Evolutionary conservation across 257 asterid genomes (phyloP).

Genomic region (Capsicum baccatum): DNA sequence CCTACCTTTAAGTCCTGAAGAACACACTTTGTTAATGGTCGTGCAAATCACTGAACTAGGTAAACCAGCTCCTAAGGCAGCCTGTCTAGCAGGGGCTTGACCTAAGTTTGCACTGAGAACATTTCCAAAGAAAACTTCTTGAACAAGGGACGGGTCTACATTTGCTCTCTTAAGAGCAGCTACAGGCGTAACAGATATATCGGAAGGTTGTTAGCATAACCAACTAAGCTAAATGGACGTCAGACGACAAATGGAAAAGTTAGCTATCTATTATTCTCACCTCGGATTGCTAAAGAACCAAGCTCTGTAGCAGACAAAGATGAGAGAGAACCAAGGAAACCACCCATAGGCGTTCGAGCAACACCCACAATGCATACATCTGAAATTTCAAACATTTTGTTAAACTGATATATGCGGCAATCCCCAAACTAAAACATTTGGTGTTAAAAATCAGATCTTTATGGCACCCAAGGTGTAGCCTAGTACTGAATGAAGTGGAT

Average conservation of each 20-base stretch:
- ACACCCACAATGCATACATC: slow-evolving; percentile 97
- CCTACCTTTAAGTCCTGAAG: slow-evolving; percentile 96
- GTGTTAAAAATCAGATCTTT: background rate
- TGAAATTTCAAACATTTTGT: slow-evolving; percentile 35
- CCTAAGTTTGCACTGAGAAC: slow-evolving; percentile 98
- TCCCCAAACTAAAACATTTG: background rate
- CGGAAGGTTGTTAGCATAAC: background rate
- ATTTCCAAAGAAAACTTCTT: slow-evolving; percentile 95
- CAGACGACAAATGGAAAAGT: slow-evolving; percentile 13
- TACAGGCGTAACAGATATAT: slow-evolving; percentile 38
- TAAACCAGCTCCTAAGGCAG: slow-evolving; percentile 92
- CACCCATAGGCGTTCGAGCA: slow-evolving; percentile 93
- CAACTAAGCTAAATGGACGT: slow-evolving; percentile 12
- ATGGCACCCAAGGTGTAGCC: background rate
- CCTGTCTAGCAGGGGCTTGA: slow-evolving; percentile 99
- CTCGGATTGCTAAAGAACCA: slow-evolving; percentile 80
- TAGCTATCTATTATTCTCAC: slow-evolving; percentile 41
- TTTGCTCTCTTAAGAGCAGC: slow-evolving; percentile 94
- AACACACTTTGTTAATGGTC: slow-evolving; percentile 88
- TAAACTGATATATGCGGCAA: background rate
- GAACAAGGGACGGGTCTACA: slow-evolving; percentile 76
- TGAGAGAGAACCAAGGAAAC: slow-evolving; percentile 88
- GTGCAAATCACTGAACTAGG: slow-evolving; percentile 92
- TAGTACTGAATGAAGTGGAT: background rate
- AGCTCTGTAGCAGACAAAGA: slow-evolving; percentile 90